Conservation (phyloP, 345 rosid genomes). For the Litchi chinensis region DNA sequence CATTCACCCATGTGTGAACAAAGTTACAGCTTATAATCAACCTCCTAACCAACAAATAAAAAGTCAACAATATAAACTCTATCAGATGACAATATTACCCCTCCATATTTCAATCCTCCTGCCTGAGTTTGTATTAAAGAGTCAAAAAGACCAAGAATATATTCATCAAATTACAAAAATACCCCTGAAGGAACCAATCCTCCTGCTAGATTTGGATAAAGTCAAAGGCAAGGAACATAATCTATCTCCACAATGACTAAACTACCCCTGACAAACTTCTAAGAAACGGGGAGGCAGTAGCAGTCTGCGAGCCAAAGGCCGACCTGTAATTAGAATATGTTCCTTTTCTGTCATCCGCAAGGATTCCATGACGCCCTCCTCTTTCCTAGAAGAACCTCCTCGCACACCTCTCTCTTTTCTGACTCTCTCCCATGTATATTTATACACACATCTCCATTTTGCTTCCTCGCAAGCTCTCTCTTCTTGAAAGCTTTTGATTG, state of each 20-base stretch:
- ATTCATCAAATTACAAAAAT: neutral
- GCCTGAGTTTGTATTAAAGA: neutral
- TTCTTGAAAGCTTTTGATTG: neutral
- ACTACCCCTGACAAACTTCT: conserved; percentile 29
- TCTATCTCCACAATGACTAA: neutral
- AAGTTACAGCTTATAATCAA: neutral
- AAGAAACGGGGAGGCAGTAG: conserved; percentile 13
- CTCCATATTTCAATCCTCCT: neutral
- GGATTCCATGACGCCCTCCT: conserved; percentile 20
- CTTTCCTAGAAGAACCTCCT: conserved; percentile 35
- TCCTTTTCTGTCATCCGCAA: conserved; percentile 35
- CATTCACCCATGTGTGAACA: neutral
- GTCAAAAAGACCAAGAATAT: neutral
- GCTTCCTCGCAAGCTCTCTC: neutral
- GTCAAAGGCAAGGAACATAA: conserved; percentile 19
- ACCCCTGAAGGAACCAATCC: neutral
- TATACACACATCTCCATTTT: neutral
- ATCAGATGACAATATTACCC: conserved; percentile 1
- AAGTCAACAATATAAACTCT: neutral
- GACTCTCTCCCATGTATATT: neutral
- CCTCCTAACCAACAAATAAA: neutral
- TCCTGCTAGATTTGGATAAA: neutral
- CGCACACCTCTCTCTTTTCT: neutral
- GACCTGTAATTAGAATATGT: conserved; percentile 30
- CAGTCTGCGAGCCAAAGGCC: conserved; percentile 20